phyloP scores from a whole-genome alignment of 768 basidiomycete species.

The Hygrophorus pudorinus region DNA sequence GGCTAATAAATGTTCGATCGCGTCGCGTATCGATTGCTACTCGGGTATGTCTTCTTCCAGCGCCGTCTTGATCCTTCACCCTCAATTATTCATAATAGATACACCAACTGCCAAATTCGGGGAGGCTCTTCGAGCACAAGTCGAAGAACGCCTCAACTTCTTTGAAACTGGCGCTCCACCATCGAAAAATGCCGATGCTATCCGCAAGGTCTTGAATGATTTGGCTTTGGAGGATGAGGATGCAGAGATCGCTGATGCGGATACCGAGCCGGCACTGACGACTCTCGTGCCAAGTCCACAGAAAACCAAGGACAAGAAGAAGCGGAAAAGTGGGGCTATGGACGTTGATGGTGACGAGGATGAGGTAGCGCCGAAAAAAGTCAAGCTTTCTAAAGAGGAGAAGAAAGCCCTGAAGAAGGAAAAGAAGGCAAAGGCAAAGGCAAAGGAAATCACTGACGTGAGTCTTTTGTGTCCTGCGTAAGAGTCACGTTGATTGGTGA shows the following conservation, averaged over 20 bases:
- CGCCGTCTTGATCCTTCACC: not conserved
- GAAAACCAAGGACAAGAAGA: slow-evolving; percentile 57
- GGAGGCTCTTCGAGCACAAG: slow-evolving; percentile 86
- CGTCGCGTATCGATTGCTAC: slow-evolving; percentile 94
- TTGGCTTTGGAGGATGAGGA: slow-evolving; percentile 57
- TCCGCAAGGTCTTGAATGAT: slow-evolving; percentile 76
- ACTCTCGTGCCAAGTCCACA: slow-evolving; percentile 47
- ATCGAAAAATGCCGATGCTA: slow-evolving; percentile 86
- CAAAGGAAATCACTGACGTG: slow-evolving; percentile 3
- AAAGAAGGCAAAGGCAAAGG: slow-evolving; percentile 56
- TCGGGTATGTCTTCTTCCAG: slow-evolving; percentile 46
- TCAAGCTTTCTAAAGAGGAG: slow-evolving; percentile 75
- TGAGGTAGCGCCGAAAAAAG: slow-evolving; percentile 54
- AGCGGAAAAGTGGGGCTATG: slow-evolving; percentile 60
- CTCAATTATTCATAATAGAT: slow-evolving; percentile 30
- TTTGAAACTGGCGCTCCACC: slow-evolving; percentile 90
- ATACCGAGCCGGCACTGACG: slow-evolving; percentile 43
- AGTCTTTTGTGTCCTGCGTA: too few species aligned
- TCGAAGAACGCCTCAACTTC: slow-evolving; percentile 90
- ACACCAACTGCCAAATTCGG: slow-evolving; percentile 89
- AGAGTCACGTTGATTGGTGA: too few species aligned
- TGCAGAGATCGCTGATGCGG: slow-evolving; percentile 35
- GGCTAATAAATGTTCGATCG: slow-evolving; percentile 97
- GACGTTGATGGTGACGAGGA: slow-evolving; percentile 49
- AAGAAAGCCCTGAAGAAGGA: slow-evolving; percentile 80